A percentile compares a stretch with the other conserved stretches of the same genome.
Evolutionary conservation across 2,329 filamentous ascomycete species (phyloP).

Genomic region (Dothiorella sarmentorum): DNA sequence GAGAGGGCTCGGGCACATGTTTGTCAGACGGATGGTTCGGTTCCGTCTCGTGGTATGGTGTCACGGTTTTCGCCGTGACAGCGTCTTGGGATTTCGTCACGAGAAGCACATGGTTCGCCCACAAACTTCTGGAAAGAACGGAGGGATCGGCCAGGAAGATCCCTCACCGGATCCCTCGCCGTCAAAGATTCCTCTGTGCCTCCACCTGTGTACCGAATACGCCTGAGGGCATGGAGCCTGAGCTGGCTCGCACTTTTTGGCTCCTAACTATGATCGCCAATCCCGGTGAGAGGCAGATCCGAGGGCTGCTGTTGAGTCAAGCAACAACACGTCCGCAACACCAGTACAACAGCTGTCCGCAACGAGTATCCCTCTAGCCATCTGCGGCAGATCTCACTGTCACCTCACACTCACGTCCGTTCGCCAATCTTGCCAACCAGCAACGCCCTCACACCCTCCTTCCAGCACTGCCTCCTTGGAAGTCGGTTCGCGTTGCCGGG

Average conservation of each 20-base stretch:
- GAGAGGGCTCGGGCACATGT: not conserved
- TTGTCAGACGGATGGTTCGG: not conserved
- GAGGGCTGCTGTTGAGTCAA: not conserved
- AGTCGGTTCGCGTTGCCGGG: constrained; percentile 4
- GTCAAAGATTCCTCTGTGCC: not conserved
- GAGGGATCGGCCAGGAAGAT: not conserved
- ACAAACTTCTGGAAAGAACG: constrained; percentile 1
- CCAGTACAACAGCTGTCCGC: not conserved
- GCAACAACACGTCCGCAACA: not conserved
- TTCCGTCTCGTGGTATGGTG: not conserved
- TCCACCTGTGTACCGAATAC: not conserved
- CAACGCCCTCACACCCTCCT: not conserved
- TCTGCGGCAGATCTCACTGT: constrained; percentile 2
- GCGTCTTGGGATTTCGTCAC: not conserved
- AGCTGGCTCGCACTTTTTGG: not conserved
- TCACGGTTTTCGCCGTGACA: not conserved
- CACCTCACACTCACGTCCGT: not conserved
- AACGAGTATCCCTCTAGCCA: not conserved
- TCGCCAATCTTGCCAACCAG: constrained; percentile 6
- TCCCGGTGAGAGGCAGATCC: not conserved
- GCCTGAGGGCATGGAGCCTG: not conserved
- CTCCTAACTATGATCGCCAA: not conserved
- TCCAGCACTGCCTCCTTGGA: constrained; percentile 1
- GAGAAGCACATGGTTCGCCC: not conserved
- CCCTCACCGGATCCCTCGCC: not conserved